Evolutionary conservation across 345 rosid genomes (phyloP).

Genomic region (Cardamine occulta): DNA sequence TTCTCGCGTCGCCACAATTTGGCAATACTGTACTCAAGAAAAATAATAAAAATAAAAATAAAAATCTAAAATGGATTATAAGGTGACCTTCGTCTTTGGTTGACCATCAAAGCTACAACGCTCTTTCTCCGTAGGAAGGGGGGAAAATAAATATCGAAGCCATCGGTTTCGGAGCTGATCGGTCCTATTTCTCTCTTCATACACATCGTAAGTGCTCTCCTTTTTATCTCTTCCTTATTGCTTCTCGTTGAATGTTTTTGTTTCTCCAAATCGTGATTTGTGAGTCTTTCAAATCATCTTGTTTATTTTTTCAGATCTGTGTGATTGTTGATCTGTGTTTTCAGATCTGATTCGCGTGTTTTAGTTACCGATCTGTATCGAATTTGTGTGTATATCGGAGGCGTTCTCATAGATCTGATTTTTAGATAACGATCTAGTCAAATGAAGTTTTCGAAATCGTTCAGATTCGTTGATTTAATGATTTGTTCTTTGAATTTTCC

Average conservation of each 20-base stretch:
- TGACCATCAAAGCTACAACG: constrained; percentile 43
- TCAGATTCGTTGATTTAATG: constrained; percentile 12
- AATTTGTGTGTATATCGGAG: not conserved
- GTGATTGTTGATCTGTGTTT: not conserved
- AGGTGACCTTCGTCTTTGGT: constrained; percentile 40
- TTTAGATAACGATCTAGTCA: not conserved
- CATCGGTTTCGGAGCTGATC: constrained; percentile 36
- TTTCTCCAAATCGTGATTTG: constrained; percentile 19
- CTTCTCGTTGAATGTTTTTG: not conserved
- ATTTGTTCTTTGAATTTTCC: constrained; percentile 10
- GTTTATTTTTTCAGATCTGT: constrained; percentile 22
- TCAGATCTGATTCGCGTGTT: constrained; percentile 20
- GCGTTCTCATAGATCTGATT: constrained; percentile 28
- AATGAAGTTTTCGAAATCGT: not conserved
- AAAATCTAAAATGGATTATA: constrained; percentile 17
- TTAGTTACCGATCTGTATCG: constrained; percentile 2
- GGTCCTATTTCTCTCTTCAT: constrained; percentile 26
- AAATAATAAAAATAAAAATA: not conserved
- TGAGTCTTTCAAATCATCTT: constrained; percentile 20
- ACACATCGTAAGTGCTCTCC: constrained; percentile 17
- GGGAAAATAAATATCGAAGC: constrained; percentile 12
- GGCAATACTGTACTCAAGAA: constrained; percentile 11
- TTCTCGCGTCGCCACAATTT: constrained; percentile 36
- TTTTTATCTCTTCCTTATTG: not conserved
- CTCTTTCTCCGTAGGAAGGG: constrained; percentile 40